These are phyloP conservation scores for Coelastrella sp. DNA, from an alignment of 139 green algal species.

Conservation along the genomic window DNA sequence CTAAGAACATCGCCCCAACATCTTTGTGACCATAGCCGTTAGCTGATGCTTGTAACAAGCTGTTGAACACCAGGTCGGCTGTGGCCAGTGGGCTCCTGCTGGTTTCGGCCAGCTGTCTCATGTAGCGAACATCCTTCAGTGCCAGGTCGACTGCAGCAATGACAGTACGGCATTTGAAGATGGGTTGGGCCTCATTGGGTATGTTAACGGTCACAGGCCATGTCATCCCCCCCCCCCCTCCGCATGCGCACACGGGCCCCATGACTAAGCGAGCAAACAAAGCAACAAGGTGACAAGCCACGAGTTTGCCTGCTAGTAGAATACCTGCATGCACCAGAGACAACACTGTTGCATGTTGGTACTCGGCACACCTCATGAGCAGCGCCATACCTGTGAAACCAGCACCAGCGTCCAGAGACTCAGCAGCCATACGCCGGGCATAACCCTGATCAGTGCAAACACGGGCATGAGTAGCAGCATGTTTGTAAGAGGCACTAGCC, in stretches of 20 bases:
- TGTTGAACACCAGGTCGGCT: slow-evolving; percentile 59
- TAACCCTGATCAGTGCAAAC: slow-evolving; percentile 22
- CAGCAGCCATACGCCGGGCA: slow-evolving; percentile 35
- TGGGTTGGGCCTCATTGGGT: background rate
- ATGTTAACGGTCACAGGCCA: no score
- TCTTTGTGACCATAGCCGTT: slow-evolving; percentile 49
- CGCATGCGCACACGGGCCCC: no score
- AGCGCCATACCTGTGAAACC: slow-evolving; percentile 31
- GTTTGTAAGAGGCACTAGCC: no score
- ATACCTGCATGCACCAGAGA: no score
- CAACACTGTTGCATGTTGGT: no score
- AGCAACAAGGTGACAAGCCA: no score
- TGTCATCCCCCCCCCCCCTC: no score
- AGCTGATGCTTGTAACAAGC: slow-evolving; percentile 54
- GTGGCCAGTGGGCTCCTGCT: slow-evolving; percentile 17
- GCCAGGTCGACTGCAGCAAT: slow-evolving; percentile 31
- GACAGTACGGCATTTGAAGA: background rate
- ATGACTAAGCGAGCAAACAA: no score
- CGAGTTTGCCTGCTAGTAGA: no score
- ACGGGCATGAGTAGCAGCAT: no score
- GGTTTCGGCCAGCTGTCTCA: slow-evolving; percentile 39
- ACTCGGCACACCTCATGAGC: background rate
- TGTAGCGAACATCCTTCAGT: slow-evolving; percentile 53
- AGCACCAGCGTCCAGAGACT: slow-evolving; percentile 38
- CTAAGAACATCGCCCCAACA: slow-evolving; percentile 53